These are phyloP conservation scores for Waltergamsia citrina DNA, from an alignment of 2,329 filamentous ascomycete species.

Conservation along the genomic window DNA sequence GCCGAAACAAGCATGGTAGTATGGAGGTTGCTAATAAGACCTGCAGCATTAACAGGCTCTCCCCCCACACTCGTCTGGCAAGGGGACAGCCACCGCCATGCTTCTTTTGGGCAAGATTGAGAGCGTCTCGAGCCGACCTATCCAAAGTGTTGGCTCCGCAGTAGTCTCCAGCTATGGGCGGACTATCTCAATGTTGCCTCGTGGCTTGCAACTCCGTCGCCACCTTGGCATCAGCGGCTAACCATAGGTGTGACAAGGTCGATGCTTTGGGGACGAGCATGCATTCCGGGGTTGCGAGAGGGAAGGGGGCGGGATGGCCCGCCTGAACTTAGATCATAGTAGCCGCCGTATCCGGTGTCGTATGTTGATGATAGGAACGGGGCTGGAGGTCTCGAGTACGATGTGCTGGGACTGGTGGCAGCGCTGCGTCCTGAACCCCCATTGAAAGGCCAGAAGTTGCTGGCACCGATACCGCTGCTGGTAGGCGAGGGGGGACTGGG, in stretches of 20 bases:
- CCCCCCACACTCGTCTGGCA: no score
- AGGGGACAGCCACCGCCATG: no score
- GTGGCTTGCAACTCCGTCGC: no score
- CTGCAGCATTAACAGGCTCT: no score
- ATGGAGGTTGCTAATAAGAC: no score
- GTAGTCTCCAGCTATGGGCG: no score
- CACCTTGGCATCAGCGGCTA: no score
- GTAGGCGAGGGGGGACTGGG: constrained; percentile 47
- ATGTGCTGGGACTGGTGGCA: constrained; percentile 41
- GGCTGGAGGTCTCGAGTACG: constrained; percentile 32
- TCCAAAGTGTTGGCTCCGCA: no score
- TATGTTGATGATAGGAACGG: constrained; percentile 43
- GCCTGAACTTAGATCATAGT: constrained; percentile 22
- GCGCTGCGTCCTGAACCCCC: constrained; percentile 35
- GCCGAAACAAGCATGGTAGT: no score
- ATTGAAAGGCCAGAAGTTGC: constrained; percentile 42
- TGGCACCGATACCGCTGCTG: constrained; percentile 21
- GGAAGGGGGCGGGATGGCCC: constrained; percentile 47
- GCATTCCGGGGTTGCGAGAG: constrained; percentile 40
- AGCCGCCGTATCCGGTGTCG: constrained; percentile 30
- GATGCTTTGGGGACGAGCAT: constrained; percentile 51
- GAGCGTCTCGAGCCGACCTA: no score
- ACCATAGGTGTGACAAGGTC: constrained; percentile 54
- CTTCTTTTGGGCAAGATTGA: no score
- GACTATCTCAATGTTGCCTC: no score